These are phyloP conservation scores for Bipolaris bicolor DNA, from an alignment of 2,329 filamentous ascomycete genomes.

Conservation along the genomic window DNA sequence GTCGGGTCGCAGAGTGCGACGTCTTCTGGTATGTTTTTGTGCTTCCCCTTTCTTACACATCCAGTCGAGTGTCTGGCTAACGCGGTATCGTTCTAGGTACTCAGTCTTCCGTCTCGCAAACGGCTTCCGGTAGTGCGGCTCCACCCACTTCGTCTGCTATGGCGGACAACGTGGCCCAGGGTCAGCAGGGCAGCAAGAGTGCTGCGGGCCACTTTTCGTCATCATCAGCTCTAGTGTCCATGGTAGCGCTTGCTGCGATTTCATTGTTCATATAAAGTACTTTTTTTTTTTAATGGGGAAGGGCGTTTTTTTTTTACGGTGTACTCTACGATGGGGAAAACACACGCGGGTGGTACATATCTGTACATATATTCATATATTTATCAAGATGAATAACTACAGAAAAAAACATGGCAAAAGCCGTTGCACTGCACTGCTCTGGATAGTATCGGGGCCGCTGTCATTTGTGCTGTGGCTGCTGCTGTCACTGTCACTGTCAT, in stretches of 20 bases:
- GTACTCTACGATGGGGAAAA: no score
- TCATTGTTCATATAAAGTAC: constrained; percentile 11
- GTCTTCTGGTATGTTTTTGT: constrained; percentile 4
- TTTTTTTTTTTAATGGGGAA: neutral
- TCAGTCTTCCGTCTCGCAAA: neutral
- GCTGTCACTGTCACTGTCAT: no score
- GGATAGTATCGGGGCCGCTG: no score
- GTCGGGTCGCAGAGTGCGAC: constrained; percentile 6
- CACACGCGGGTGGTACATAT: neutral
- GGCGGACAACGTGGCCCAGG: constrained; percentile 4
- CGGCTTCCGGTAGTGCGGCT: neutral
- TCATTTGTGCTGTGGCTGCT: no score
- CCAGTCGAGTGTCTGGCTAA: no score
- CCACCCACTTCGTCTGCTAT: constrained; percentile 2
- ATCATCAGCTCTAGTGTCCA: neutral
- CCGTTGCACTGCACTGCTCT: no score
- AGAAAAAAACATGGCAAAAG: no score
- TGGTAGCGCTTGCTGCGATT: neutral
- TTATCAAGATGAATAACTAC: neutral
- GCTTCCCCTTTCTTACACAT: no score
- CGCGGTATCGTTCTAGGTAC: no score
- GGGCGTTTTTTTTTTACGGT: neutral
- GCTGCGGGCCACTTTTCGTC: neutral
- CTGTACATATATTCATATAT: neutral
- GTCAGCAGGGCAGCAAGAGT: constrained; percentile 5